phyloP scores from a whole-genome alignment of 305 asterid species.

The Nicotiana rustica region DNA sequence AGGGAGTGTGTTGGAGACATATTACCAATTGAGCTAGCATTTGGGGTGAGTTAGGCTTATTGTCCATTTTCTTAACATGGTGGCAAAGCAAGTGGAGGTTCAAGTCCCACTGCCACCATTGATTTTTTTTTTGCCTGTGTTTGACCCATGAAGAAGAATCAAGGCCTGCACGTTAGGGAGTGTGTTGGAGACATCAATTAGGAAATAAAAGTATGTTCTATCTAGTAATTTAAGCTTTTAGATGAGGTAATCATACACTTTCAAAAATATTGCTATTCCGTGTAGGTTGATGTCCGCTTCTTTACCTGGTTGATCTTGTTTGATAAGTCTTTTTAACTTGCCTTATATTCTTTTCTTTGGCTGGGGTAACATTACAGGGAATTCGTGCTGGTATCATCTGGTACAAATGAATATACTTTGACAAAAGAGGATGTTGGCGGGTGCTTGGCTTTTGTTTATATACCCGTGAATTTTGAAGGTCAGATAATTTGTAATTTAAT shows the following conservation, averaged over 20 bases:
- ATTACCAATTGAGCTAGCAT: conserved; percentile 13
- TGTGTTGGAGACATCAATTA: background rate
- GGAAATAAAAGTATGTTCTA: conserved; percentile 1
- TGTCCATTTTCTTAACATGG: conserved; percentile 11
- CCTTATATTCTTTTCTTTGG: conserved; percentile 34
- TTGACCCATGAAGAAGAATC: conserved; percentile 22
- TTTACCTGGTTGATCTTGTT: conserved; percentile 30
- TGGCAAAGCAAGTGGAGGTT: background rate
- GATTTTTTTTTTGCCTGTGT: background rate
- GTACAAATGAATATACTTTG: conserved; percentile 79
- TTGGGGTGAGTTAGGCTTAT: background rate
- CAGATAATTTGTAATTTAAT: conserved; percentile 31
- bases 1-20: background rate
- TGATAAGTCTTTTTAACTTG: conserved; percentile 29
- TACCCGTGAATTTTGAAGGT: conserved; percentile 97
- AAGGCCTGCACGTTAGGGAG: background rate
- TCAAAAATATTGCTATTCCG: background rate
- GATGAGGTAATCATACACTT: conserved; percentile 6
- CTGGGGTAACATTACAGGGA: conserved; percentile 57
- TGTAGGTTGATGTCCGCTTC: background rate
- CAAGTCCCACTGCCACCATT: background rate
- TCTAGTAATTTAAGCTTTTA: conserved; percentile 22
- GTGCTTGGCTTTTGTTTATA: conserved; percentile 73
- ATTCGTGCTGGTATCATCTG: conserved; percentile 64
- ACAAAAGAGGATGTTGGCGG: conserved; percentile 85